Evolutionary conservation across 108 stramenopile genomes (phyloP).

Genomic region (Aureococcus anophagefferens): DNA sequence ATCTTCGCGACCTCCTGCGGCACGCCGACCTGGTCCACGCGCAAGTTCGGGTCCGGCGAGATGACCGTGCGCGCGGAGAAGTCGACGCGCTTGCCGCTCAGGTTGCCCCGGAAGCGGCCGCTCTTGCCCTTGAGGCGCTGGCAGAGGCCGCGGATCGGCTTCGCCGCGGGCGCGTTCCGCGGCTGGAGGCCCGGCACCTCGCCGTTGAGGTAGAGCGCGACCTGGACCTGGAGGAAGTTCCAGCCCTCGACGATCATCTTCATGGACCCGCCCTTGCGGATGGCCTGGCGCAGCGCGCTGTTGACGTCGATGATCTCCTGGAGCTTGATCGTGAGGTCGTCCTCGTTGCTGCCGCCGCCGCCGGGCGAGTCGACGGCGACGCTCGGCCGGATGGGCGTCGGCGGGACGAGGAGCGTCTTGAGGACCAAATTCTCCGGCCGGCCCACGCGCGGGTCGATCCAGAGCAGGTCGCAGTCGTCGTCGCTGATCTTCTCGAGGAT

Average conservation of each 20-base stretch:
- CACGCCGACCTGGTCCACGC: conserved; percentile 92
- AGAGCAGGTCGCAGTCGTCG: conserved; percentile 86
- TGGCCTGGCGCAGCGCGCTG: conserved; percentile 69
- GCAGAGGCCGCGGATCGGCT: conserved; percentile 89
- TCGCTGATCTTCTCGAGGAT: conserved; percentile 80
- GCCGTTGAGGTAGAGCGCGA: conserved; percentile 90
- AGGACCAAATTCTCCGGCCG: conserved; percentile 90
- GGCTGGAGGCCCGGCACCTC: conserved; percentile 83
- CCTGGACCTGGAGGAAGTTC: conserved; percentile 91
- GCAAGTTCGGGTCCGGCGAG: conserved; percentile 90
- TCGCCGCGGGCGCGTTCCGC: conserved; percentile 51
- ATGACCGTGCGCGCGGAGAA: conserved; percentile 96
- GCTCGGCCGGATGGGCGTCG: conserved; percentile 97
- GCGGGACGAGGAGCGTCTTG: conserved; percentile 83
- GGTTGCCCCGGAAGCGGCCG: conserved; percentile 93
- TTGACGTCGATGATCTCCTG: conserved; percentile 95
- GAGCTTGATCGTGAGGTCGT: conserved; percentile 95
- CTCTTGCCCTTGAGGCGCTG: conserved; percentile 91
- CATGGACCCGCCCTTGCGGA: conserved; percentile 73
- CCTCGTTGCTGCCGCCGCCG: conserved; percentile 84
- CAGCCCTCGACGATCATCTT: conserved; percentile 90
- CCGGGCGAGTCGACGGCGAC: conserved; percentile 92
- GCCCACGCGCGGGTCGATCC: conserved; percentile 75
- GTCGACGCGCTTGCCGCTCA: conserved; percentile 95
- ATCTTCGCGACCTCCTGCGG: conserved; percentile 81